Base-by-base conservation (phyloP, 148 eudicot genomes). In the Camellia sinensis region DNA sequence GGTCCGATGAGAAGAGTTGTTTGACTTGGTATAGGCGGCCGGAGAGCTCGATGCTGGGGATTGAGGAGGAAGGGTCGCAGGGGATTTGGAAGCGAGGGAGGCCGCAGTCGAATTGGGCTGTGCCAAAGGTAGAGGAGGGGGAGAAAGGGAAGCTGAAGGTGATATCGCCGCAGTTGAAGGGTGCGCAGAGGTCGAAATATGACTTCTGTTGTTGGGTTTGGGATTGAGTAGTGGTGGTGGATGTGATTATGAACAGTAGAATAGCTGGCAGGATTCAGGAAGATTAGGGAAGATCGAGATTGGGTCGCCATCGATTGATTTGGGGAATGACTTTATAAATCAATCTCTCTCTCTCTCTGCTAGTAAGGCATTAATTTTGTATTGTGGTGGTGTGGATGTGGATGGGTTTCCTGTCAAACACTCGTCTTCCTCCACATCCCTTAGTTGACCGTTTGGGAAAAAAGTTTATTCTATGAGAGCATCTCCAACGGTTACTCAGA, bases 71-170 rank as follows among this genome's bases (percentile, higher is more conserved):
- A 50, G 37, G 1, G 74, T 50, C 57, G 41, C 74, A 71, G 74
- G 57, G 13, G 56, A 71, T 50, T 48, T 46, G 56, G 74, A 71
- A 71, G 29, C 59, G 57, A 19, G 57, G 74, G 57, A 71, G 74
- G 37, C 74, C 74, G 13, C 74, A 71, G 40, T 48, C 74, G 74
- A 7, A 71, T 46, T 1, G 29, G 5, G 57, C 15, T 10, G 56
- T 7, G 29, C 74, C 57, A 15, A 48, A 71, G 57, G 14, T 71
- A 6, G 19, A 13, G 40, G 74, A 71, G 57, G 57, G 19, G 40
- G 37, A 71, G 57, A 71, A 67, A 18, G 71, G 71, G 48, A 67
- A 67, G 19, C 2, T 1, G 74, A 48, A 71, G 74, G 12, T 71
- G 1, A 71, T 46, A 37, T 50, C 3, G 56, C 74, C 74, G 40